These are phyloP conservation scores for Ophiostoma quercus DNA, from an alignment of 2,329 filamentous ascomycete genomes.

Conservation along the genomic window DNA sequence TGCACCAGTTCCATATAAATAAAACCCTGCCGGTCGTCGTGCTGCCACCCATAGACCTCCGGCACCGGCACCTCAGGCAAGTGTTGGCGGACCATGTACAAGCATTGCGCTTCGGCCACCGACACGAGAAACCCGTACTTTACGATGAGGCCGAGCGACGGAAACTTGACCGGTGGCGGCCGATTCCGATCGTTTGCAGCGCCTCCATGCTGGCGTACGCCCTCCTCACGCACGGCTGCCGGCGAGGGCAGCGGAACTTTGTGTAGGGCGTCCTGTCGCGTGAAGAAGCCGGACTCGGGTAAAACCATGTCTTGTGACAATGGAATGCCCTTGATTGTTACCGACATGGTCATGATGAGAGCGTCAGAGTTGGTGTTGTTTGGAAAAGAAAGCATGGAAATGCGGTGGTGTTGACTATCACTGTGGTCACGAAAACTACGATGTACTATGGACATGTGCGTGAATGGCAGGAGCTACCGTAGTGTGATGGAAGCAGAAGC, in stretches of 20 bases:
- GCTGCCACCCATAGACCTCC: slow-evolving; percentile 3
- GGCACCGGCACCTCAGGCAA: neutral
- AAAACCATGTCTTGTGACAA: too few relatives aligned
- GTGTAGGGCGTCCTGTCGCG: too few relatives aligned
- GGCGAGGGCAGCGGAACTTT: neutral
- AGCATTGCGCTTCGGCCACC: neutral
- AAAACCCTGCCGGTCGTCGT: neutral
- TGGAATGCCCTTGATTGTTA: too few relatives aligned
- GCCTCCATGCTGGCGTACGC: neutral
- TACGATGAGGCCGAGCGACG: neutral
- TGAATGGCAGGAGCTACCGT: neutral
- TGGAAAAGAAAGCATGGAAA: too few relatives aligned
- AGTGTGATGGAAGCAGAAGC: neutral
- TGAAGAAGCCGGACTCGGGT: too few relatives aligned
- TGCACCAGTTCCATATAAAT: neutral
- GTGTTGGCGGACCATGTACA: neutral
- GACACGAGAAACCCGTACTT: neutral
- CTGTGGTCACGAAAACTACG: too few relatives aligned
- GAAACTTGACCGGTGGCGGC: neutral
- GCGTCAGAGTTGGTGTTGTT: too few relatives aligned
- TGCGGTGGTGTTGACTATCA: too few relatives aligned
- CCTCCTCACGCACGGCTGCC: neutral
- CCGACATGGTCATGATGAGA: too few relatives aligned
- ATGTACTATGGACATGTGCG: too few relatives aligned
- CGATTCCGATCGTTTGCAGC: neutral